Evolutionary conservation across 202 grass and related monocot species (phyloP).

Genomic region (Bolboschoenoplectus hybrid): DNA sequence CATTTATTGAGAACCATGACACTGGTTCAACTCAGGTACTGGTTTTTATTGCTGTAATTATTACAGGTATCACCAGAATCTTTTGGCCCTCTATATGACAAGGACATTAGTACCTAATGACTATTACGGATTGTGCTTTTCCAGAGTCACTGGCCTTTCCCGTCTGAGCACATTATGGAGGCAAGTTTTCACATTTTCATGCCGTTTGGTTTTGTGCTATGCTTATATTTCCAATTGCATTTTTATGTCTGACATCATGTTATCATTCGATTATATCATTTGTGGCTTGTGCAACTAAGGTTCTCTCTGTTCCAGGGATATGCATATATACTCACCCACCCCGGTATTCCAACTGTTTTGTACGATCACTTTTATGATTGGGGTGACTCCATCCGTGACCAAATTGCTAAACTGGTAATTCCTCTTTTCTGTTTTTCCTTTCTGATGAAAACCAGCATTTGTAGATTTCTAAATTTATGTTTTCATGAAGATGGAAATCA

Average conservation of each 20-base stretch:
- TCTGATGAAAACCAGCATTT: neutral
- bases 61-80: neutral
- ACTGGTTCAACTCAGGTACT: constrained; percentile 96
- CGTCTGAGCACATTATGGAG: constrained; percentile 89
- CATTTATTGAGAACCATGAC: constrained; percentile 98
- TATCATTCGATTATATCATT: constrained; percentile 12
- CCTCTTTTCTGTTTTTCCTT: constrained; percentile 12
- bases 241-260: neutral
- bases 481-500: constrained; percentile 61
- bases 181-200: constrained; percentile 45
- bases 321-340: constrained; percentile 93
- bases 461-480: constrained; percentile 36
- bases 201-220: constrained; percentile 26
- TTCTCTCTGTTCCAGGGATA: constrained; percentile 64
- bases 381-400: constrained; percentile 56
- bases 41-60: neutral
- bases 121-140: constrained; percentile 24
- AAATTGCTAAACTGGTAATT: constrained; percentile 85
- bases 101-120: neutral
- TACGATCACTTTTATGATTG: constrained; percentile 88
- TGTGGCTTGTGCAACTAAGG: neutral
- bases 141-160: constrained; percentile 98
- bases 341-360: constrained; percentile 86
- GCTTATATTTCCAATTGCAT: neutral
- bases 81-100: neutral